Evolutionary conservation across 768 basidiomycete genomes (phyloP).

Genomic region (Hericium alpestre): DNA sequence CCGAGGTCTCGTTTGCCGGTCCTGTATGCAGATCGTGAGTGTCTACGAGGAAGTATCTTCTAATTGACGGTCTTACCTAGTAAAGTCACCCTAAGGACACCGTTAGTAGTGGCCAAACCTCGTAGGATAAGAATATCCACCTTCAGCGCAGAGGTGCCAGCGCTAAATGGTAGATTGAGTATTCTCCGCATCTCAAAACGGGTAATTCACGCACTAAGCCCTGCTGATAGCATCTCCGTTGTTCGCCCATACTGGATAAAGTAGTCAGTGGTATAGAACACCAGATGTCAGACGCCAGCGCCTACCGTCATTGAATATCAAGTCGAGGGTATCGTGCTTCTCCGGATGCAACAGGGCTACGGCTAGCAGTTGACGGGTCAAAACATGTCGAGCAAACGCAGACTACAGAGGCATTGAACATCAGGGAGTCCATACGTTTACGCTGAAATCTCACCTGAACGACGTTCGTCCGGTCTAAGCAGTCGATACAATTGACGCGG

Average conservation of each 20-base stretch:
- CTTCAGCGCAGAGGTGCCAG: slow-evolving; percentile 94
- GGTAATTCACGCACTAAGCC: slow-evolving; percentile 51
- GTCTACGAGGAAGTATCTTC: neutral
- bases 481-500: slow-evolving; percentile 92
- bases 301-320: slow-evolving; percentile 70
- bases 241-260: slow-evolving; percentile 80
- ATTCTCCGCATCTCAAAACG: neutral
- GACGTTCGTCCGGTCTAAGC: slow-evolving; percentile 90
- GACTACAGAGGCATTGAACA: slow-evolving; percentile 40
- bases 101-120: slow-evolving; percentile 1
- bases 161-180: slow-evolving; percentile 35
- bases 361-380: slow-evolving; percentile 65
- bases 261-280: slow-evolving; percentile 1
- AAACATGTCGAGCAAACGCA: slow-evolving; percentile 78
- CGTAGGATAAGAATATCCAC: slow-evolving; percentile 28
- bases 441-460: slow-evolving; percentile 49
- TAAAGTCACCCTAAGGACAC: slow-evolving; percentile 65
- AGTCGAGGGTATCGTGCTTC: slow-evolving; percentile 50
- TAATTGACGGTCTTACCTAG: slow-evolving; percentile 37
- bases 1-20: slow-evolving; percentile 92
- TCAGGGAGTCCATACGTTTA: slow-evolving; percentile 1
- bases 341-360: slow-evolving; percentile 54
- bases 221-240: slow-evolving; percentile 93
- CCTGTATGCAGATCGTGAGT: slow-evolving; percentile 26
- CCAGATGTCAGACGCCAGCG: neutral